Base-by-base conservation (phyloP, 345 rosid species). In the Excoecaria agallocha region DNA sequence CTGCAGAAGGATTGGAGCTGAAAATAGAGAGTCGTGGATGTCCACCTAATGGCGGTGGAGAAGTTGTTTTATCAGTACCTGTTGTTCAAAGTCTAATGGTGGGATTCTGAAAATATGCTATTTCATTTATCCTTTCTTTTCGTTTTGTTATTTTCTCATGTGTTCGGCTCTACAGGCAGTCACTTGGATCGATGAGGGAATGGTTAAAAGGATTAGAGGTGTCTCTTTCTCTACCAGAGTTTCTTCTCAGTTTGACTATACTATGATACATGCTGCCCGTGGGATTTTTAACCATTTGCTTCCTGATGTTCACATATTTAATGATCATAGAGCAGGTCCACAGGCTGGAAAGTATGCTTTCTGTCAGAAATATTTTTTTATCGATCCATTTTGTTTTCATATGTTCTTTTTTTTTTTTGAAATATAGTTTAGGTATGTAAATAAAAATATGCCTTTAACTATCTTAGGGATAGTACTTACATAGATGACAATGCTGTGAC, bases 151-250 rank as follows among this genome's bases (percentile, higher is more conserved):
- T 48, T n/a, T 70, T 50, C 77, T 82, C 66, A 71, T 57, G 13
- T 30, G 48, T 69, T 79, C 56, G 56, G 37, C 65, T 82, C 61
- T 71, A 69, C 87, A 93, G 99, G 89, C 93, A 24, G 87, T 89
- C 55, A 72, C 76, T 22, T 93, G 97, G 98, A 74, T 82, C 17
- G 93, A 96, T 55, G 97, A 91, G 82, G 98, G 98, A 71, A 90
- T 90, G 97, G 93, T 90, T 43, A 93, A 87, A 84, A 90, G 87
- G 86, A 93, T 96, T 76, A 90, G 99, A 82, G 97, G 98, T 66
- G 69, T 61, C 30, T 87, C 94, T 71, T 96, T 89, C 83, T 93
- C 98, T 37, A 68, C 92, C 74, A 89, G 82, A 82, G 99, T 93
- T 11, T 79, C 90, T 65, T 22, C 79, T 65, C 91, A 88, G 79